A percentile compares a stretch with the other conserved stretches of the same genome.
phyloP scores from a whole-genome alignment of 2,329 filamentous ascomycete species.

The Trichoderma sp. region DNA sequence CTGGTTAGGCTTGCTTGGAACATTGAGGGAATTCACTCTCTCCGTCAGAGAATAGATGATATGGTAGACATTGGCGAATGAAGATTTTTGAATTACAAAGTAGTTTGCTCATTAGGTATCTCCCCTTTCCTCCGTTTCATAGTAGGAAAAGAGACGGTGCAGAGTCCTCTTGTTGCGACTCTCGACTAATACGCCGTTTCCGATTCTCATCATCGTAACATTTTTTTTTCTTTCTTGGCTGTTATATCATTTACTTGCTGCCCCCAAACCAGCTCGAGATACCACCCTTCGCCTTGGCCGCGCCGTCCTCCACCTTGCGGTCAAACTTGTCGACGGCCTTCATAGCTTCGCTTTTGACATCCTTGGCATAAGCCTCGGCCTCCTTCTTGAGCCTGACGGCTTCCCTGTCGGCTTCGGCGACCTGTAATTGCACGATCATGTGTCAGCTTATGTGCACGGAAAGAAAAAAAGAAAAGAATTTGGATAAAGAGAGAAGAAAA shows the following conservation, averaged over 20 bases:
- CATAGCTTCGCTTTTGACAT: conserved; percentile 64
- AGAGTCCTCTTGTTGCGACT: background rate
- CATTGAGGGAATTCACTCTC: background rate
- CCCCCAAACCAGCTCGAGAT: conserved; percentile 85
- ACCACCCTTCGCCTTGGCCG: conserved; percentile 80
- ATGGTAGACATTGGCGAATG: background rate
- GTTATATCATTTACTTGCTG: conserved; percentile 36
- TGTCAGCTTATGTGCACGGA: background rate
- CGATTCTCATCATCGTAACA: background rate
- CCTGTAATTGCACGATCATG: conserved; percentile 30
- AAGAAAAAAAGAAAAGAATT: background rate
- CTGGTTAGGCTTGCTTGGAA: background rate
- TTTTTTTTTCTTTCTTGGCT: too few species aligned
- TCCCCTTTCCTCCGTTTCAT: background rate
- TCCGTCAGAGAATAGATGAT: background rate
- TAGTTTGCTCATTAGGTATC: background rate
- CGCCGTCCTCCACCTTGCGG: conserved; percentile 75
- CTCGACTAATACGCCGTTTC: too few species aligned
- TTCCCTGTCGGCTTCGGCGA: conserved; percentile 64
- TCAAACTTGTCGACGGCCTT: conserved; percentile 83
- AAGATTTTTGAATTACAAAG: background rate
- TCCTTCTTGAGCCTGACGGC: conserved; percentile 63
- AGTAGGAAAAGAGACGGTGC: background rate
- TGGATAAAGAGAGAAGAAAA: background rate
- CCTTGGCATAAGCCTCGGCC: conserved; percentile 61